These are phyloP conservation scores for Rubroshorea leprosula DNA, from an alignment of 345 rosid genomes.

Conservation along the genomic window DNA sequence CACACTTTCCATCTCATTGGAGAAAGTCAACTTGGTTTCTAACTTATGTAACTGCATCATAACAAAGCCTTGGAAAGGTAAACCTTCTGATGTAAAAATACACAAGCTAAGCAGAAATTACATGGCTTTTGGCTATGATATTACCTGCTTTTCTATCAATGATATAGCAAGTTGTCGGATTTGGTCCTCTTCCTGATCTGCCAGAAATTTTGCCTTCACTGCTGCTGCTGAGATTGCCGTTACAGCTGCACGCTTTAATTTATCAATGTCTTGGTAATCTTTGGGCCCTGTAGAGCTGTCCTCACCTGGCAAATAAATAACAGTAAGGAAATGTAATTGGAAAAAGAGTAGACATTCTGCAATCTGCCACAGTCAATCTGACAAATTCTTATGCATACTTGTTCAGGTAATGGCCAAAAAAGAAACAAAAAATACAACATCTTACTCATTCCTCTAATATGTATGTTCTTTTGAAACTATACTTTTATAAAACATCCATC, in stretches of 20 bases:
- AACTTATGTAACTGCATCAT: conserved; percentile 70
- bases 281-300: conserved; percentile 37
- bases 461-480: too few species aligned
- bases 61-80: conserved; percentile 8
- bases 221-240: conserved; percentile 92
- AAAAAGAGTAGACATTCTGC: conserved; percentile 4
- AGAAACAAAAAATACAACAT: too few species aligned
- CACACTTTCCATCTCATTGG: conserved; percentile 68
- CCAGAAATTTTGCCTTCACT: conserved; percentile 86
- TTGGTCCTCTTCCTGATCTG: conserved; percentile 77
- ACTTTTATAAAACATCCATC: too few species aligned
- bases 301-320: conserved; percentile 20
- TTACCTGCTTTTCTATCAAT: conserved; percentile 86
- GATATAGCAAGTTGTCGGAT: conserved; percentile 67
- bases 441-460: too few species aligned
- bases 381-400: conserved; percentile 1
- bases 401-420: too few species aligned
- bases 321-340: background rate
- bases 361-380: background rate
- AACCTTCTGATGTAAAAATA: background rate
- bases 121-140: background rate
- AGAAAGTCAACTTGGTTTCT: conserved; percentile 74
- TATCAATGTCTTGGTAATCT: conserved; percentile 46
- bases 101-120: background rate
- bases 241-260: conserved; percentile 67